Base-by-base conservation (phyloP, 1,139 yeast genomes). In the Torulaspora pretoriensis region DNA sequence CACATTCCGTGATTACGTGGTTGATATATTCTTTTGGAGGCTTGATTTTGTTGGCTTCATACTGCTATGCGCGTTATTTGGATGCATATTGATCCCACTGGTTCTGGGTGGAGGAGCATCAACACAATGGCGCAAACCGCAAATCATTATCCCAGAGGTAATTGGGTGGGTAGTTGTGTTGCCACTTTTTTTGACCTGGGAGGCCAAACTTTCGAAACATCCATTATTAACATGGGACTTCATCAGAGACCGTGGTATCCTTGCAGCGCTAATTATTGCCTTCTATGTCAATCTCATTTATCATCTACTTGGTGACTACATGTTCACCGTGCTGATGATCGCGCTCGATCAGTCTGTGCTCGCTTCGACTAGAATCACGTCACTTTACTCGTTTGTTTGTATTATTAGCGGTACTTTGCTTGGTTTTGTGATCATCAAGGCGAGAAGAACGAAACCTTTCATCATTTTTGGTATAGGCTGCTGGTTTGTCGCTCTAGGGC, bases 251-350 rank as follows among this genome's bases (percentile, higher is more conserved):
- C 72, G 85, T 54, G 83, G 84, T 52, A 78, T 81, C 13, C 75
- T 78, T 67, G 74, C 82, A 54, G 81, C 85, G 55, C 50, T 74
- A 32, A 49, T 64, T 36, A 73, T 81, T 51, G 84, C 77, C 25
- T 62, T 79, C 45, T 66, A 78, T 47, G 72, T 79, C 53, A 71
- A 79, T 63, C 72, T 78, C 56, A 65, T 77, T 35, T 80, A 81
- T 80, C 74, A 75, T 64, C 75, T 80, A 80, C 84, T 81, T 50
- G 81, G 80, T 56, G 83, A 78, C 54, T 82, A 68, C 60, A 68
- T 82, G 72, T 81, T 77, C 61, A 74, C 87, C 0, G 81, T 80
- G 24, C 67, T 82, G 47, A 56, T 75, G 41, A 86, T 80, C 29
- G 80, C 81, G 8, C 74, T 81, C 63, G 70, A 77, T 54, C 77